Base-by-base conservation (phyloP, 2,329 filamentous ascomycete genomes). In the Fusarium nygamai region DNA sequence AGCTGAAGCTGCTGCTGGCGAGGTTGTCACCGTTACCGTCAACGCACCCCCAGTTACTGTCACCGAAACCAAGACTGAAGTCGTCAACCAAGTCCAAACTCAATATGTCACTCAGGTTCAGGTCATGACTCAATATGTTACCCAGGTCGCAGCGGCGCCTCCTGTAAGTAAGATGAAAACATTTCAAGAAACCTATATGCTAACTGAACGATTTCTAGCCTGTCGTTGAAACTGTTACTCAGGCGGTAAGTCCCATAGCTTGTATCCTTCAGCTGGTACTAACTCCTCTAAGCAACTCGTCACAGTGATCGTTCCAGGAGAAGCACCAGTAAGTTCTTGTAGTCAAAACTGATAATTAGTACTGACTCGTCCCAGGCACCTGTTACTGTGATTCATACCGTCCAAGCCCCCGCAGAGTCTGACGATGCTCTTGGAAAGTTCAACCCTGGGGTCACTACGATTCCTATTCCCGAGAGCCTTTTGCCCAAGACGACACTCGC, bases 401-500 rank as follows among this genome's bases (percentile, higher is more conserved):
- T 75, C 8, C 50, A 69, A 46, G 61, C 51, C 12, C 71, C 74
- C 8, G 53, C 38, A 14, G 69, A 54, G n/a, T 57, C 67, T 17
- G 54, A 69, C n/a, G 64, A 48, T n/a, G 47, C 54, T 22, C 31
- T 63, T 14, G 69, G 61, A 36, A 56, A 59, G 17, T 41, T 66
- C 5, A 47, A 58, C 53, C 59, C 54, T n/a, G 81, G 80, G 13
- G 81, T 82, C n/a, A 76, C 76, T 22, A 80, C 77, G 24, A 62
- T 82, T 44, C 78, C 81, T 27, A 78, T 82, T 38, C 59, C 75
- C 11, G 46, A 71, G 34, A 78, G 76, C 34, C 64, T 65, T 5
- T 65, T 80, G 50, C 79, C 81, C 22, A 80, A 60, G n/a, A 82
- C 80, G 12, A 82, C 79, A n/a, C 69, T 78, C 36, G 44, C 41